Percentiles rank a stretch among this genome's conserved stretches.
Conservation (phyloP, 805 yeast genomes). For the Maudiozyma pseudohumilis region DNA sequence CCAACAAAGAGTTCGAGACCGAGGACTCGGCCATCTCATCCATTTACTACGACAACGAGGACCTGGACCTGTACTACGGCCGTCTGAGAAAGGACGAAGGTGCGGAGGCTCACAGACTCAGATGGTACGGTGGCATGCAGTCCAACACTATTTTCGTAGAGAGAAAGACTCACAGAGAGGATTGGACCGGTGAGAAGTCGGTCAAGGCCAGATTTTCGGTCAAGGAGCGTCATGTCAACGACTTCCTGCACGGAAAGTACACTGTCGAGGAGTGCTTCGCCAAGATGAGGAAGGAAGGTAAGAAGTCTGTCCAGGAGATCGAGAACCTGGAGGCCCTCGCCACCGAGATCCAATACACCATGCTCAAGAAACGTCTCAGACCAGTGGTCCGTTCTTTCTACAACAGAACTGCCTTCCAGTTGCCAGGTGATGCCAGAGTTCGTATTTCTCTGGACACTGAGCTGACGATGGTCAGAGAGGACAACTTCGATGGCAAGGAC, state of each 20-base stretch:
- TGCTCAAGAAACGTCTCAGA: conserved; percentile 70
- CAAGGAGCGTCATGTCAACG: conserved; percentile 84
- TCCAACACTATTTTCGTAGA: conserved; percentile 90
- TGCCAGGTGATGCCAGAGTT: conserved; percentile 98
- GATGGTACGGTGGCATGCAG: conserved; percentile 99
- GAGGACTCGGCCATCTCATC: conserved; percentile 97
- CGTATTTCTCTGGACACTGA: conserved; percentile 97
- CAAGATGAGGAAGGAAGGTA: conserved; percentile 86
- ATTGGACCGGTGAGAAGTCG: conserved; percentile 99
- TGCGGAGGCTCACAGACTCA: conserved; percentile 94
- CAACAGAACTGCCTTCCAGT: conserved; percentile 96
- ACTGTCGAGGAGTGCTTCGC: conserved; percentile 87
- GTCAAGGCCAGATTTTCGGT: conserved; percentile 93
- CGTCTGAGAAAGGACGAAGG: conserved; percentile 95
- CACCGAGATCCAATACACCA: conserved; percentile 83
- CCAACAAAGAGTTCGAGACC: conserved; percentile 88
- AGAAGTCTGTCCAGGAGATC: conserved; percentile 76
- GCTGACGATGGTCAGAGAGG: conserved; percentile 95
- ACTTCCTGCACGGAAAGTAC: conserved; percentile 70
- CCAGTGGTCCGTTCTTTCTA: conserved; percentile 95
- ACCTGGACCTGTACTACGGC: conserved; percentile 87
- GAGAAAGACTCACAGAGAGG: conserved; percentile 96
- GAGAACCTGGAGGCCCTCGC: conserved; percentile 90
- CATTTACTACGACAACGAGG: conserved; percentile 84
- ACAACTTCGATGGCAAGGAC: conserved; percentile 85